phyloP scores from a whole-genome alignment of 345 rosid genomes.

The Heritiera fomes region DNA sequence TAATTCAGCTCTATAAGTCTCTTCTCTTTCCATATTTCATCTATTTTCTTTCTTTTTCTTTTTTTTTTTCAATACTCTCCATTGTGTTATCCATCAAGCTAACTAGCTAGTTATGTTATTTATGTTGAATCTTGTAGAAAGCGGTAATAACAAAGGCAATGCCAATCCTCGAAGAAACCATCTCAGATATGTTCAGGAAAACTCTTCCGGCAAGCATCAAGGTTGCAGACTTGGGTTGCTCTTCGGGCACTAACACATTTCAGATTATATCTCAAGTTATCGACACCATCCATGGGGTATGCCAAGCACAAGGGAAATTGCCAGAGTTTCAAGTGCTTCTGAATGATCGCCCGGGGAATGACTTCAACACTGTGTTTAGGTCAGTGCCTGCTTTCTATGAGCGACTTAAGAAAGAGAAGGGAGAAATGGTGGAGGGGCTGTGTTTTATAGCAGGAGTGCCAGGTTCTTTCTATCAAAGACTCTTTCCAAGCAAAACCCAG shows the following conservation, averaged over 20 bases:
- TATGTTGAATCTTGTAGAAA: slow-evolving; percentile 31
- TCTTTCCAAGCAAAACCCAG: slow-evolving; percentile 59
- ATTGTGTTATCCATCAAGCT: neutral
- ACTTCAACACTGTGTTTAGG: slow-evolving; percentile 60
- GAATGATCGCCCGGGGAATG: slow-evolving; percentile 70
- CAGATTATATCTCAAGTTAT: slow-evolving; percentile 43
- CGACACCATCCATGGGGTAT: slow-evolving; percentile 36
- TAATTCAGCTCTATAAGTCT: slow-evolving; percentile 56
- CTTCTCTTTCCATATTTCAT: neutral
- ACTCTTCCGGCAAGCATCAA: slow-evolving; percentile 33
- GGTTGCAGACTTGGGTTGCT: slow-evolving; percentile 80
- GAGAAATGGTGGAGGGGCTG: neutral
- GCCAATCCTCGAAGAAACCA: slow-evolving; percentile 50
- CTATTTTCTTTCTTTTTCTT: neutral
- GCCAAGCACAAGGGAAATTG: slow-evolving; percentile 23
- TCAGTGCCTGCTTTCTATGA: slow-evolving; percentile 49
- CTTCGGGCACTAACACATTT: slow-evolving; percentile 72
- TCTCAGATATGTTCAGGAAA: slow-evolving; percentile 29
- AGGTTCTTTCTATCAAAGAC: slow-evolving; percentile 56
- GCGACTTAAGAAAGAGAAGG: slow-evolving; percentile 34
- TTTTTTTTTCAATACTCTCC: neutral
- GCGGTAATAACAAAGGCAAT: slow-evolving; percentile 44
- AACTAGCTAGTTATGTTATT: neutral
- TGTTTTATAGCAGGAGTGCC: slow-evolving; percentile 24
- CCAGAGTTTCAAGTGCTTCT: slow-evolving; percentile 57